Percentiles rank a stretch among this genome's conserved stretches.
Evolutionary conservation across 2,329 filamentous ascomycete species (phyloP).

Genomic region (Beauveria bassiana): DNA sequence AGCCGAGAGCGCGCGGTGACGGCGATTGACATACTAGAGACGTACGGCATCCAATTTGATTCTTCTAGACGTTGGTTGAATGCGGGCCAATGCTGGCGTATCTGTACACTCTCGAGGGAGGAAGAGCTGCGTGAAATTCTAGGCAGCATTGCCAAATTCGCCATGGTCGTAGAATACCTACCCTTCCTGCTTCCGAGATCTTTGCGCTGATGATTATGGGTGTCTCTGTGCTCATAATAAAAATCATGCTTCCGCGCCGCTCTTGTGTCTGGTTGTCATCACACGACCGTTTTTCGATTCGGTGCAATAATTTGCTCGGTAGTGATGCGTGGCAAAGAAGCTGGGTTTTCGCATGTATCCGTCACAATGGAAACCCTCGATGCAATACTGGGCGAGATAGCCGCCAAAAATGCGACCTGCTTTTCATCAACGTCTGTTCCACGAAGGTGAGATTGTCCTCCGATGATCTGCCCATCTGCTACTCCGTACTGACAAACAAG

Average conservation of each 20-base stretch:
- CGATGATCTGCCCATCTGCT: no score
- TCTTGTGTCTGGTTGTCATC: neutral
- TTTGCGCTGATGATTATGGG: neutral
- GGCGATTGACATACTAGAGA: constrained; percentile 1
- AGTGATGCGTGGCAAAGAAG: neutral
- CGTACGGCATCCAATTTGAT: constrained; percentile 2
- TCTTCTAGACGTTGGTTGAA: neutral
- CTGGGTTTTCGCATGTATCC: neutral
- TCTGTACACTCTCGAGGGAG: neutral
- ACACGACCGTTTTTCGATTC: no score
- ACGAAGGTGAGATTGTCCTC: no score
- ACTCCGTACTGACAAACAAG: neutral
- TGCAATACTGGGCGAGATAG: neutral
- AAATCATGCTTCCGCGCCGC: no score
- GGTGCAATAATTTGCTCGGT: neutral
- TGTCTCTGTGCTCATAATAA: neutral
- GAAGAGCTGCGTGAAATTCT: neutral
- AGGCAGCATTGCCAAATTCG: neutral
- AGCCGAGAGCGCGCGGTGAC: neutral
- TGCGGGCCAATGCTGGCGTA: neutral
- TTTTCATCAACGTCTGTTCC: neutral
- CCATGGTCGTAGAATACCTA: neutral
- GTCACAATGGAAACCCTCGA: neutral
- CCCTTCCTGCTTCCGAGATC: neutral
- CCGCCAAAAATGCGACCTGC: neutral